phyloP scores from a whole-genome alignment of 2,329 filamentous ascomycete genomes.

The Aspergillus flavus region DNA sequence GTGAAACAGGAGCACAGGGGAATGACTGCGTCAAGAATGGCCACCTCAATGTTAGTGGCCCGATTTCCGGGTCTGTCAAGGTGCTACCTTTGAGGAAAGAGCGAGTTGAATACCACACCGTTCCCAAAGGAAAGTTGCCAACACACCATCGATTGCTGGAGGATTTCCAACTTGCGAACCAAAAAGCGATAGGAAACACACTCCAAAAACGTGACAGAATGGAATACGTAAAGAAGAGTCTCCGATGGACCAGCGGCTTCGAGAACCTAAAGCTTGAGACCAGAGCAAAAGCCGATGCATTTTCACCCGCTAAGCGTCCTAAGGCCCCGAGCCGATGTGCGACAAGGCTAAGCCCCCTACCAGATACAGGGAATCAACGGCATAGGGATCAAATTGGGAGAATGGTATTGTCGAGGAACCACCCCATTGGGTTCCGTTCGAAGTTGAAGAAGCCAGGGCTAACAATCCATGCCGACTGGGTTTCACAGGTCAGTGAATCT shows the following conservation, averaged over 20 bases:
- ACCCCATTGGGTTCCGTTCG: background rate
- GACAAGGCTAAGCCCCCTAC: background rate
- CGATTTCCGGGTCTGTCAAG: background rate
- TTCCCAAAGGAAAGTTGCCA: background rate
- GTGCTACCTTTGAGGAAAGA: background rate
- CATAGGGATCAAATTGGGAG: slow-evolving; percentile 9
- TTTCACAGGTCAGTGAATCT: slow-evolving; percentile 25
- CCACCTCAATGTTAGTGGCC: no score
- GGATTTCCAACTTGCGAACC: background rate
- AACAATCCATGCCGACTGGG: slow-evolving; percentile 6
- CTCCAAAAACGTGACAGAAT: background rate
- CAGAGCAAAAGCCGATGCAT: background rate
- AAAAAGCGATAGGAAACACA: background rate
- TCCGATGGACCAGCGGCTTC: slow-evolving; percentile 9
- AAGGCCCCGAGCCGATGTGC: background rate
- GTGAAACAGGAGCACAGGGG: background rate
- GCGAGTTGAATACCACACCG: background rate
- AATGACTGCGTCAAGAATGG: background rate
- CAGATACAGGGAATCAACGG: background rate
- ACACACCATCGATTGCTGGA: background rate
- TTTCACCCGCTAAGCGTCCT: background rate
- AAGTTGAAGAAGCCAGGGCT: slow-evolving; percentile 10
- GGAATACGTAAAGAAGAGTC: background rate
- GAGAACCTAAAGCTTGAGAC: slow-evolving; percentile 6
- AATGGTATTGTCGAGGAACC: slow-evolving; percentile 17